Conservation (phyloP, 2,329 filamentous ascomycete genomes). For the Beauveria scarabaeidicola region DNA sequence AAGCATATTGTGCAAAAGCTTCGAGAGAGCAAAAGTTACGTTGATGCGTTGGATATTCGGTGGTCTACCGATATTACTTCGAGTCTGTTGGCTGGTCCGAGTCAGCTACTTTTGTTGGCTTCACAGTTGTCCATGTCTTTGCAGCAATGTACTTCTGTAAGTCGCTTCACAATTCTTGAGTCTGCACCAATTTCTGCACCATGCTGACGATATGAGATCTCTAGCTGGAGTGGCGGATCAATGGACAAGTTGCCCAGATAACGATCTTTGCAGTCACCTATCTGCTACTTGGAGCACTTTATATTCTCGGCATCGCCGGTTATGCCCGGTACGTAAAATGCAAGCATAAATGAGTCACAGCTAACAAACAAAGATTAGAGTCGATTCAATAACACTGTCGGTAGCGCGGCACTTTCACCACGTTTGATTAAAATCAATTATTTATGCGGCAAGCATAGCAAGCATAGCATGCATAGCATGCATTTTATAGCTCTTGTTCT, state of each 20-base stretch:
- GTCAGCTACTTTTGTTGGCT: neutral
- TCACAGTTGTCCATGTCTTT: constrained; percentile 14
- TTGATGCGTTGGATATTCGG: constrained; percentile 13
- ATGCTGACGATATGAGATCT: constrained; percentile 12
- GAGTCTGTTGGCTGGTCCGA: constrained; percentile 13
- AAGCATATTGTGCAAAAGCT: constrained; percentile 3
- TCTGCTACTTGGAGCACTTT: constrained; percentile 14
- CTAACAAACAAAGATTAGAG: neutral
- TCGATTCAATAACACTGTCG: constrained; percentile 18
- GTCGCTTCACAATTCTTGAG: neutral
- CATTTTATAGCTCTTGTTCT: neutral
- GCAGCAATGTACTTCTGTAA: constrained; percentile 17
- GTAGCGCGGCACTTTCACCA: constrained; percentile 18
- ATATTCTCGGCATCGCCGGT: constrained; percentile 13
- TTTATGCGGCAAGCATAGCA: constrained; percentile 20
- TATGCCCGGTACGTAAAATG: constrained; percentile 6
- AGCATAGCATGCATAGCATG: neutral
- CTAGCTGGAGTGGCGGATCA: constrained; percentile 21
- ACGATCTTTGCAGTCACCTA: constrained; percentile 15
- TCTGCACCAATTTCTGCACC: neutral
- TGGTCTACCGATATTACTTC: constrained; percentile 16
- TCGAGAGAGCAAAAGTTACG: constrained; percentile 5
- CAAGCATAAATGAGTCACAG: neutral
- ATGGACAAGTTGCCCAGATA: constrained; percentile 15
- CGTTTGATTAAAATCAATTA: constrained; percentile 22